Evolutionary conservation across 257 asterid species (phyloP), one percentile per base, ranked within the genome.

Genomic region (Forsythia suspensa): DNA sequence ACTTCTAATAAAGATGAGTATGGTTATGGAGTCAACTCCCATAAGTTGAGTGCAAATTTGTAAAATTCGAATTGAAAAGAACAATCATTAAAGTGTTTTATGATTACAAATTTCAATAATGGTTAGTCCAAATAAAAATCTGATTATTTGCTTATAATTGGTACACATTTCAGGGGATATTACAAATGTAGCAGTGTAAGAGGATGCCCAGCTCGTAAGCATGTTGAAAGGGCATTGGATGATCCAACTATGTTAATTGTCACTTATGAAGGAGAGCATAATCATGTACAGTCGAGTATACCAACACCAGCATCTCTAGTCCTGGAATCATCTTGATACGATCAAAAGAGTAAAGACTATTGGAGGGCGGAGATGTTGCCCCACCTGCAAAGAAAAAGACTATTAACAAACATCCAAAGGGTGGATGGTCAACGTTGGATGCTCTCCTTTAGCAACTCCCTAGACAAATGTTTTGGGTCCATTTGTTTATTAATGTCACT

Each of bases 191-290:
- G 98, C 71, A 94, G 98, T 59, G 86, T 94, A 3, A 73, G 97
- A 80, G 98, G 97, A 57, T 94, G 98, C 82, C 98, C 98, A 84
- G 97, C 98, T 63, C 86, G 96, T 43, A 94, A 94, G 77, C 98
- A 92, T 70, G 97, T 94, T 85, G 98, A 94, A 89, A 84, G 95
- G 88, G 93, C 95, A 8, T 81, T 90, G 81, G 98, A 94, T 42
- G 98, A 94, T 84, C 91, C 98, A 80, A 73, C 92, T 0, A 90
- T 90, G 91, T 82, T 94, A 6, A 92, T 90, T 1, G 97, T 94
- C 21, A 94, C 98, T 3, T 94, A 94, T n/a, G 98, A 94, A 86
- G 98, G 94, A 48, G 98, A 94, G 16, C 98, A 94, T 81, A 92
- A 86, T 81, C 98, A 94, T 82, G 34, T 82, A 0, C 80, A 44